Evolutionary conservation across 148 eudicot genomes (phyloP).

Genomic region (Persicaria maculosa): DNA sequence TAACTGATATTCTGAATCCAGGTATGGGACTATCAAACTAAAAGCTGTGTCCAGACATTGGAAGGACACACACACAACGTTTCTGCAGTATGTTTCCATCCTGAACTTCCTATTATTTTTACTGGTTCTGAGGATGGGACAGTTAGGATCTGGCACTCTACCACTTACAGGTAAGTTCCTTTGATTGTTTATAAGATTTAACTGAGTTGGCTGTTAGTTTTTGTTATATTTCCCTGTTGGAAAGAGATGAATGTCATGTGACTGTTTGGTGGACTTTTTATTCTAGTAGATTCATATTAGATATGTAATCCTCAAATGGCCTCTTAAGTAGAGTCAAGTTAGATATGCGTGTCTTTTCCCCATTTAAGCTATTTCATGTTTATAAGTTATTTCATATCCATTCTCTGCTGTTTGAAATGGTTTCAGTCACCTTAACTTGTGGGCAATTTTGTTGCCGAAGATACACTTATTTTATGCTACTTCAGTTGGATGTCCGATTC

Average conservation of each 20-base stretch:
- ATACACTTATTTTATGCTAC: slow-evolving; percentile 2
- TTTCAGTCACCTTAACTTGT: background rate
- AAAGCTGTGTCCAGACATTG: slow-evolving; percentile 65
- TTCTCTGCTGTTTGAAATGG: background rate
- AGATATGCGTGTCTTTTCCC: background rate
- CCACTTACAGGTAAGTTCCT: slow-evolving; percentile 50
- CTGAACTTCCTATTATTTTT: slow-evolving; percentile 59
- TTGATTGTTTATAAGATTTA: background rate
- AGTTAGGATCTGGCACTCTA: slow-evolving; percentile 59
- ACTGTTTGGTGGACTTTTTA: background rate
- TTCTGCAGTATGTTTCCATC: slow-evolving; percentile 61
- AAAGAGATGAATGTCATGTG: background rate
- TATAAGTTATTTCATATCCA: background rate
- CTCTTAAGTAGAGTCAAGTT: background rate
- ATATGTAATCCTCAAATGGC: background rate
- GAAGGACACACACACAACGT: slow-evolving; percentile 84
- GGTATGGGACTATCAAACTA: slow-evolving; percentile 79
- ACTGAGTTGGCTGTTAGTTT: background rate
- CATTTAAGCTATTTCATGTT: background rate
- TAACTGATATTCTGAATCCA: slow-evolving; percentile 15
- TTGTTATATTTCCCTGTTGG: background rate
- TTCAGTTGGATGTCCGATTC: background rate
- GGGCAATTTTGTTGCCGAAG: background rate
- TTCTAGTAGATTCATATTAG: background rate
- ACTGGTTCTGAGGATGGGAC: slow-evolving; percentile 86